These are phyloP conservation scores for Candida koratica DNA, from an alignment of 805 yeast species.

Conservation along the genomic window DNA sequence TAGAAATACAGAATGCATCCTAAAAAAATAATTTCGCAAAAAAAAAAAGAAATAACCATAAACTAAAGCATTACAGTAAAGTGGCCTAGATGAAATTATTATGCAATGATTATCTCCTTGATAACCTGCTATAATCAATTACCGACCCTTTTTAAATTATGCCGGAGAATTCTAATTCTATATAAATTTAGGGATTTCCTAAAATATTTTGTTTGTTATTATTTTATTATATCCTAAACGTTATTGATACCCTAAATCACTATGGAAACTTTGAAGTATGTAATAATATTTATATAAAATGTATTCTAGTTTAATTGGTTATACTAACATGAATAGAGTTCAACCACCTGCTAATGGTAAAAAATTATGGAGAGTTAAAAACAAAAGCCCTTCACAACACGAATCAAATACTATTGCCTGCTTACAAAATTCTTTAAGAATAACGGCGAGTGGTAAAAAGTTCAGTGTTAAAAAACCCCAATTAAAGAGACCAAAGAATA, in stretches of 20 bases:
- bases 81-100: conserved; percentile 7
- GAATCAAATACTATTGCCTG: conserved; percentile 31
- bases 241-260: conserved; percentile 5
- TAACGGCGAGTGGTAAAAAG: conserved; percentile 36
- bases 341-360: conserved; percentile 44
- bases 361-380: conserved; percentile 39
- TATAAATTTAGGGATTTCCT: conserved; percentile 5
- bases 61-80: neutral
- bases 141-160: no score
- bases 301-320: no score
- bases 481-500: conserved; percentile 40
- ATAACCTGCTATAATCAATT: neutral
- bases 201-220: neutral
- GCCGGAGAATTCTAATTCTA: conserved; percentile 1
- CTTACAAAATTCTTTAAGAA: conserved; percentile 40
- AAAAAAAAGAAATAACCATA: conserved; percentile 2
- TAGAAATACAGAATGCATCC: conserved; percentile 1
- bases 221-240: conserved; percentile 5
- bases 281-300: no score
- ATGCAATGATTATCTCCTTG: conserved; percentile 2
- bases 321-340: conserved; percentile 11
- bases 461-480: conserved; percentile 37
- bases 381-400: conserved; percentile 12
- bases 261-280: conserved; percentile 10
- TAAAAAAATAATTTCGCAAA: neutral